phyloP scores from a whole-genome alignment of 495 filamentous ascomycete genomes.

The Lepidopterella palustris region DNA sequence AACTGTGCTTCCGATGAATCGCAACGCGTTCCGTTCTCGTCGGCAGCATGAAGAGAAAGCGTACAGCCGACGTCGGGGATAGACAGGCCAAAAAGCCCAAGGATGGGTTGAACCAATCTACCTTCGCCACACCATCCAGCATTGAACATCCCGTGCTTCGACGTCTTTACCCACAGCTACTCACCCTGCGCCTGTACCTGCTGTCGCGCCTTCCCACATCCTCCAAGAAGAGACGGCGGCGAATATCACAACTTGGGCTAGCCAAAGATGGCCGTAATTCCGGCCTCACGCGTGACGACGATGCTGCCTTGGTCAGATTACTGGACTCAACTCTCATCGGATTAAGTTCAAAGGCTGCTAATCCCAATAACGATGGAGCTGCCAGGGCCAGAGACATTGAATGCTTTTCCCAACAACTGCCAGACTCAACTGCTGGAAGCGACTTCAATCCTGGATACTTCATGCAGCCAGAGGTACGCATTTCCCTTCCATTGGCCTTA shows the following conservation, averaged over 20 bases:
- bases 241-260: slow-evolving; percentile 34
- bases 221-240: slow-evolving; percentile 48
- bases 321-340: slow-evolving; percentile 68
- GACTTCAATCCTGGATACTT: slow-evolving; percentile 38
- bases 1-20: background rate
- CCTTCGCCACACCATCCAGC: slow-evolving; percentile 22
- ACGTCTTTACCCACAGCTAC: slow-evolving; percentile 63
- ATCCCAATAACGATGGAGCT: slow-evolving; percentile 32
- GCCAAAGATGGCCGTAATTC: slow-evolving; percentile 19
- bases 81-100: slow-evolving; percentile 15
- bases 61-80: slow-evolving; percentile 13
- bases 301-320: slow-evolving; percentile 45
- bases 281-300: slow-evolving; percentile 29
- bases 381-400: slow-evolving; percentile 46
- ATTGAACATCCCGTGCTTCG: slow-evolving; percentile 60
- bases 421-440: slow-evolving; percentile 37
- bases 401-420: slow-evolving; percentile 59
- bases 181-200: slow-evolving; percentile 68
- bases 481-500: slow-evolving; percentile 32
- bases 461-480: slow-evolving; percentile 40
- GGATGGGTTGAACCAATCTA: slow-evolving; percentile 22
- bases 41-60: slow-evolving; percentile 29
- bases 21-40: background rate
- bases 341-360: slow-evolving; percentile 29
- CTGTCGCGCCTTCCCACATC: slow-evolving; percentile 46